These are phyloP conservation scores for Perilla frutescens DNA, from an alignment of 257 asterid genomes.

Conservation along the genomic window DNA sequence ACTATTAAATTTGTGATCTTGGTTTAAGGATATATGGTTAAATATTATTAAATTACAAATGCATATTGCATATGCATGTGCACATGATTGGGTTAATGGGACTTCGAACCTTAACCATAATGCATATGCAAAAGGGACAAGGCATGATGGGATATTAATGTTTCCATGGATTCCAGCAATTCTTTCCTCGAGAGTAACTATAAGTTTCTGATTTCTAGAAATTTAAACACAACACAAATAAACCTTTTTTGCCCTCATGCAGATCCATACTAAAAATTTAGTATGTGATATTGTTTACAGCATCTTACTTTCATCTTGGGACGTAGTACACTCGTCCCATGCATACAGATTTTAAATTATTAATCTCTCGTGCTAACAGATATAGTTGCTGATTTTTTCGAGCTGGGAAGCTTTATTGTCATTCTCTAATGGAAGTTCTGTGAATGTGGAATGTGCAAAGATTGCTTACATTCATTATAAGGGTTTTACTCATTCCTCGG, in stretches of 20 bases:
- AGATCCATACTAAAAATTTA: background rate
- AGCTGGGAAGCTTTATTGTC: slow-evolving; percentile 4
- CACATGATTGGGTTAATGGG: slow-evolving; percentile 6
- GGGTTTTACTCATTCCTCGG: slow-evolving; percentile 20
- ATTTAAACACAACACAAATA: background rate
- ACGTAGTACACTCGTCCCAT: background rate
- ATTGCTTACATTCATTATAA: background rate
- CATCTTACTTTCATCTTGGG: slow-evolving; percentile 8
- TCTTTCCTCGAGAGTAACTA: slow-evolving; percentile 7
- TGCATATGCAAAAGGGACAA: background rate
- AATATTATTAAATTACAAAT: background rate
- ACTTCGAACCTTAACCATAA: background rate
- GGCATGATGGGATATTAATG: background rate
- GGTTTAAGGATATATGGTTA: background rate
- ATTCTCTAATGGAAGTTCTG: background rate
- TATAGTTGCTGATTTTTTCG: background rate
- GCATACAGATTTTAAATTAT: no score
- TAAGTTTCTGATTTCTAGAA: slow-evolving; percentile 8
- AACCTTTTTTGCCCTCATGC: background rate
- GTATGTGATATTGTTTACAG: background rate
- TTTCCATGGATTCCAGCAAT: slow-evolving; percentile 4
- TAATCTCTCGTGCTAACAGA: background rate
- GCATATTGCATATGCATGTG: slow-evolving; percentile 8
- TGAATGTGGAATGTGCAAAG: background rate
- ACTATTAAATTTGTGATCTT: slow-evolving; percentile 12